Evolutionary conservation across 352 stramenopile species (phyloP), one percentile per base, ranked within the genome.

Genomic region (Pythium insidiosum): DNA sequence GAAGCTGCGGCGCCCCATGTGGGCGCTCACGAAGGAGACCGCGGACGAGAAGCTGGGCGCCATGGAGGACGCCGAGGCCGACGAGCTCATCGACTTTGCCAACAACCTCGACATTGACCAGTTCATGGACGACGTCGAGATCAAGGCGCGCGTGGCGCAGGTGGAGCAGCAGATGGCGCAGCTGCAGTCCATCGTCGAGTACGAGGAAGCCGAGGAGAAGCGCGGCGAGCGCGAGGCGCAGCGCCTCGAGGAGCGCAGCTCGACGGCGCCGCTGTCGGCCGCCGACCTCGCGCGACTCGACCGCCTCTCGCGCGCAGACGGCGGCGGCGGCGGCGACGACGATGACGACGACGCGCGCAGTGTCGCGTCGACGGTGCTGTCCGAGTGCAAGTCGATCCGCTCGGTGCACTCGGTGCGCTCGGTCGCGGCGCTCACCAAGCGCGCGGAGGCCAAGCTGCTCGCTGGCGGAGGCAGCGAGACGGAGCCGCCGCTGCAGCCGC

Each of bases 101-200:
- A 88, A 96, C 46, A 84, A 89, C 34, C 63, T 98, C 7, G 81
- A 98, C 53, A 90, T 96, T 40, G 92, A 97, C 59, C 79, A 95
- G 68, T 98, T 97, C 68, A 90, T 96, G 63, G 73, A 95, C 58
- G 91, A 98, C 42, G 66, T 92, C 15, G 77, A 94, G 57, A 65
- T 90, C 53, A 94, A 92, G 39, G 77, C 75, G 4, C 70, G 73
- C 16, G 68, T 94, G 10, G 67, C 64, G 23, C 79, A 91, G 48
- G 72, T 98, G 13, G 88, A 96, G 58, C 73, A 96, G 51, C 78
- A 96, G 35, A 73, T 98, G 38, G 68, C 74, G 20, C 85, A 94
- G 47, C 60, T 97, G 22, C 77, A 97, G 58, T 71, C 58, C 40
- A 83, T 89, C 38, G 76, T 93, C 21, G 71, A 84, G 31, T 65